A percentile compares a stretch with the other conserved stretches of the same genome.
Conservation (phyloP, 176 grass and related monocot genomes). For the Triticum turgidum region DNA sequence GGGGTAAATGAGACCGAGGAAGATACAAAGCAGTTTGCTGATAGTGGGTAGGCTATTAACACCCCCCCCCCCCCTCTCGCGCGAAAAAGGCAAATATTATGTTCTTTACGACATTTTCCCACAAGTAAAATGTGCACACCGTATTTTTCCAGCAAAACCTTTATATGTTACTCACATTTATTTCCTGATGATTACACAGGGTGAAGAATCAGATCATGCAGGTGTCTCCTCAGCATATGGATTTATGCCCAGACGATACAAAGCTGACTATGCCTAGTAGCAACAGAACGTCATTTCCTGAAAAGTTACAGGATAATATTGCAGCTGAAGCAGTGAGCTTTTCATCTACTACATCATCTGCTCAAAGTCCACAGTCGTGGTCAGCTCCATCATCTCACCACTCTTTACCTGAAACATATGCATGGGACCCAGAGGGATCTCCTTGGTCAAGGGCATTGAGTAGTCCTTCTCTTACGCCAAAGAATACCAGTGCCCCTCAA, state of each 20-base stretch:
- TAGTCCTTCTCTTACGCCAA: too few species aligned
- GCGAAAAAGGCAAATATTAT: too few species aligned
- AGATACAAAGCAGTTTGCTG: not conserved
- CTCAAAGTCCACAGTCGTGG: slow-evolving; percentile 40
- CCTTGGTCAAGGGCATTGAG: too few species aligned
- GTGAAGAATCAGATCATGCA: slow-evolving; percentile 26
- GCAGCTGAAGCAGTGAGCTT: slow-evolving; percentile 43
- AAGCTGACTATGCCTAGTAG: slow-evolving; percentile 22
- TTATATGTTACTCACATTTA: not conserved
- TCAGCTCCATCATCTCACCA: slow-evolving; percentile 42
- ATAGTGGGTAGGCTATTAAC: not conserved
- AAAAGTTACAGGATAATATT: slow-evolving; percentile 46
- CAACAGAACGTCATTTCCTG: slow-evolving; percentile 33
- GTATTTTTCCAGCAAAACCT: too few species aligned
- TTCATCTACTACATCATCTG: not conserved
- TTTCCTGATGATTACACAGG: slow-evolving; percentile 24
- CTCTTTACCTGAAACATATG: slow-evolving; percentile 33
- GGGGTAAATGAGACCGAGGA: not conserved
- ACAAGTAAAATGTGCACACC: not conserved
- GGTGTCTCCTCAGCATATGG: slow-evolving; percentile 38
- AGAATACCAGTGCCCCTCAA: too few species aligned
- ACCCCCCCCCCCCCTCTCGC: too few species aligned
- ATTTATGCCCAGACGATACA: slow-evolving; percentile 28
- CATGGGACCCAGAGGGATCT: too few species aligned
- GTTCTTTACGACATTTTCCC: not conserved